Conservation (phyloP, 768 basidiomycete genomes). For the Boletus sp. region DNA sequence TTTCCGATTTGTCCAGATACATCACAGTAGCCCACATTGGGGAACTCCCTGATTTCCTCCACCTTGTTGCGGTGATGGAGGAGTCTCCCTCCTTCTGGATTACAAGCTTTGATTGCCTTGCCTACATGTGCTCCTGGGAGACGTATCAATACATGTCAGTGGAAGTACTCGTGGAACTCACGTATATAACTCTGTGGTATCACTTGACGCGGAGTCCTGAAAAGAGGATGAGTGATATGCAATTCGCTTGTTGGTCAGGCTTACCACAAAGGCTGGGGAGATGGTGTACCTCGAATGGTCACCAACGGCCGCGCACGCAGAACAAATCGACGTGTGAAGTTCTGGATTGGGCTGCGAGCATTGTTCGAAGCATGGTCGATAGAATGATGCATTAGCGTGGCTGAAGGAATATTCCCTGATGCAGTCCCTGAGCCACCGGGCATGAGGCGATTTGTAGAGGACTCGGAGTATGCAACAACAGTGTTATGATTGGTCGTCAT, state of each 20-base stretch:
- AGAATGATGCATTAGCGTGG: not conserved
- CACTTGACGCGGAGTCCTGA: not conserved
- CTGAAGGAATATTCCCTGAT: not conserved
- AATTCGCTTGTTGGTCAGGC: not conserved
- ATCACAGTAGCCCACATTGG: not conserved
- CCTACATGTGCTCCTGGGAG: not conserved
- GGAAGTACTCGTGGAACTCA: not conserved
- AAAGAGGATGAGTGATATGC: not conserved
- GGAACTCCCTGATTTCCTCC: not conserved
- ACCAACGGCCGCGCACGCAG: not conserved
- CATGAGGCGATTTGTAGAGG: not conserved
- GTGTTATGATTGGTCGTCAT: not conserved
- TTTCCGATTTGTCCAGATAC: not conserved
- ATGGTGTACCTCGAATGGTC: not conserved
- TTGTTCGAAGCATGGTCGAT: not conserved
- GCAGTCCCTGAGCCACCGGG: not conserved
- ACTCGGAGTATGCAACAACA: constrained; percentile 46
- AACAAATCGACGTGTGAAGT: not conserved
- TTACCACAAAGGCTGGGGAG: not conserved
- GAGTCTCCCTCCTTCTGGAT: not conserved
- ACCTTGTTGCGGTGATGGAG: not conserved
- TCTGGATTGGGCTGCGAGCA: not conserved
- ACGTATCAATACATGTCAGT: not conserved
- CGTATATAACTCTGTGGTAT: not conserved
- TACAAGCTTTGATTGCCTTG: not conserved